Evolutionary conservation across 768 basidiomycete genomes (phyloP).

Genomic region (Mycena latifolia): DNA sequence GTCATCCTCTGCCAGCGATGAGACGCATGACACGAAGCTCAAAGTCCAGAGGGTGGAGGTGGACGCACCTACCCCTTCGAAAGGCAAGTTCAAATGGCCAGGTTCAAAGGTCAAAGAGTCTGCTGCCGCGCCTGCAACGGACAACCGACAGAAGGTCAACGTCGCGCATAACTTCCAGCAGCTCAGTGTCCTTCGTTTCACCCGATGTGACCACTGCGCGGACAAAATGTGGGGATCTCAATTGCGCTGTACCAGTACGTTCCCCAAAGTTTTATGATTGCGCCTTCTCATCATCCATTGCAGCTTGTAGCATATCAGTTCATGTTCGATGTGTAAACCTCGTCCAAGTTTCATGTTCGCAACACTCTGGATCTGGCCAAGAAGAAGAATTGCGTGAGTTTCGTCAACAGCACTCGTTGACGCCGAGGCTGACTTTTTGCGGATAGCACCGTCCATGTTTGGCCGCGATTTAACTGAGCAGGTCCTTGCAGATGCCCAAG

Average conservation of each 20-base stretch:
- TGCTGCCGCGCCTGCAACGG: slow-evolving; percentile 40
- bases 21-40: slow-evolving; percentile 52
- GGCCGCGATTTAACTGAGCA: slow-evolving; percentile 92
- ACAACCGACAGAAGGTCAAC: slow-evolving; percentile 53
- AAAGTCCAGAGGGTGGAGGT: slow-evolving; percentile 60
- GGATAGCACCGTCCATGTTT: slow-evolving; percentile 88
- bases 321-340: slow-evolving; percentile 88
- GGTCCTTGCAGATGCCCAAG: slow-evolving; percentile 72
- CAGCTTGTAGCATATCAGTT: slow-evolving; percentile 88
- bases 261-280: slow-evolving; percentile 6
- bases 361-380: slow-evolving; percentile 50
- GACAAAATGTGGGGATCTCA: slow-evolving; percentile 99
- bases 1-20: slow-evolving; percentile 65
- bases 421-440: slow-evolving; percentile 32
- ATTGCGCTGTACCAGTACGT: slow-evolving; percentile 88
- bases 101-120: slow-evolving; percentile 66
- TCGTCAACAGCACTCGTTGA: slow-evolving; percentile 12
- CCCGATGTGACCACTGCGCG: slow-evolving; percentile 94
- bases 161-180: slow-evolving; percentile 91
- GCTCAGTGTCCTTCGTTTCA: slow-evolving; percentile 87
- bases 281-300: slow-evolving; percentile 9
- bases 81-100: slow-evolving; percentile 81
- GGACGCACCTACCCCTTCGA: slow-evolving; percentile 62
- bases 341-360: slow-evolving; percentile 75
- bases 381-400: slow-evolving; percentile 59